Conservation (phyloP, 1,284 basidiomycete genomes). For the Papiliotrema terrestris region DNA sequence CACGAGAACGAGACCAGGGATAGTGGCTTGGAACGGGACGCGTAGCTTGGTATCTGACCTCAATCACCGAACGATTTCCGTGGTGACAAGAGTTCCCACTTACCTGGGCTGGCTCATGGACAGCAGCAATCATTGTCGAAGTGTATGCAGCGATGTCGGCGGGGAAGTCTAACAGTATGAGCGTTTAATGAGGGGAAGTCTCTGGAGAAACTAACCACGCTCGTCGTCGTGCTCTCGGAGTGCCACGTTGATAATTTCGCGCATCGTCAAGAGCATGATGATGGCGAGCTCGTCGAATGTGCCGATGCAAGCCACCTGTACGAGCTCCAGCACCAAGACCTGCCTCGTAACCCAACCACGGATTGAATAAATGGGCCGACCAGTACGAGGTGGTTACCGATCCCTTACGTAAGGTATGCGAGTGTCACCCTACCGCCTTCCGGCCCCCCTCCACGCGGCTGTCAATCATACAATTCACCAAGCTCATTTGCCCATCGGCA, state of each 20-base stretch:
- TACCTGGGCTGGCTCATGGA: not conserved
- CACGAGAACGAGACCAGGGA: conserved; percentile 42
- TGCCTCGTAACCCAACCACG: no score
- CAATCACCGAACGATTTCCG: no score
- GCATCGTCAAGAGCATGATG: not conserved
- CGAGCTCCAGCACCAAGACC: no score
- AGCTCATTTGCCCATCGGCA: not conserved
- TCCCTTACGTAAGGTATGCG: no score
- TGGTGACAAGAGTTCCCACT: not conserved
- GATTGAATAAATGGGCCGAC: no score
- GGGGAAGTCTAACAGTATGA: not conserved
- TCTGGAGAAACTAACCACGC: not conserved
- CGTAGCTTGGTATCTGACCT: conserved; percentile 29
- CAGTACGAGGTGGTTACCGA: no score
- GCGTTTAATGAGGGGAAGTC: not conserved
- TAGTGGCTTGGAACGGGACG: conserved; percentile 20
- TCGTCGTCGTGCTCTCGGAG: conserved; percentile 31
- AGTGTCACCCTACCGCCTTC: no score
- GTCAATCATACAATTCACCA: not conserved
- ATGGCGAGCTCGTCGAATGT: no score
- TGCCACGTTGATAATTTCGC: conserved; percentile 36
- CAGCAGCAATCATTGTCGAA: no score
- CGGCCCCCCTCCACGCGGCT: no score
- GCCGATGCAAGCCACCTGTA: no score
- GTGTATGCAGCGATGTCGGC: not conserved